These are phyloP conservation scores for Moesziomyces parantarcticus DNA, from an alignment of 1,284 basidiomycete species.

Conservation along the genomic window DNA sequence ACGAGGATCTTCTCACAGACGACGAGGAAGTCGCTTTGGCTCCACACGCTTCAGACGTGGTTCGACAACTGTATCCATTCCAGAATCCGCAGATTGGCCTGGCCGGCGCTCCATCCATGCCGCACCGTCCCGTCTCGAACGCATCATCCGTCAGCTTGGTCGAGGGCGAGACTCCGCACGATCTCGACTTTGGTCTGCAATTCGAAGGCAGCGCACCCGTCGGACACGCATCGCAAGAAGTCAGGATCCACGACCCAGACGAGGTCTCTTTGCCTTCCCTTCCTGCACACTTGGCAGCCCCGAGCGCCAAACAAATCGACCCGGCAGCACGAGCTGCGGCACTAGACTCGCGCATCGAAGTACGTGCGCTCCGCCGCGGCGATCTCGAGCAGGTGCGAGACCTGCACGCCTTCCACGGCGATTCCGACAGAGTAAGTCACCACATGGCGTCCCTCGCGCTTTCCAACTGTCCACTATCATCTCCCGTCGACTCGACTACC, in stretches of 20 bases:
- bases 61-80: slow-evolving; percentile 39
- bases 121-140: slow-evolving; percentile 49
- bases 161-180: slow-evolving; percentile 48
- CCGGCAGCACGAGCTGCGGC: slow-evolving; percentile 54
- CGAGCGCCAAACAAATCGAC: slow-evolving; percentile 33
- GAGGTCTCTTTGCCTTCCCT: slow-evolving; percentile 21
- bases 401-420: slow-evolving; percentile 61
- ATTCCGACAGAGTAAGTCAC: slow-evolving; percentile 59
- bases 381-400: slow-evolving; percentile 64
- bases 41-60: slow-evolving; percentile 19
- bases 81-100: slow-evolving; percentile 11
- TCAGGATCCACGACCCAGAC: slow-evolving; percentile 27
- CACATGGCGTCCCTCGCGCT: slow-evolving; percentile 15
- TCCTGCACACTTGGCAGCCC: slow-evolving; percentile 11
- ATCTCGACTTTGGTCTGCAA: slow-evolving; percentile 39
- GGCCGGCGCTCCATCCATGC: slow-evolving; percentile 11
- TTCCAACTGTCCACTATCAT: slow-evolving; percentile 21
- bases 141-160: slow-evolving; percentile 46
- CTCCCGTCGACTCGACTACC: slow-evolving; percentile 34
- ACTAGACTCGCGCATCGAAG: slow-evolving; percentile 57
- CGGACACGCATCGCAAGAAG: slow-evolving; percentile 10
- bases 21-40: slow-evolving; percentile 26
- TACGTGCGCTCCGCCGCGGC: slow-evolving; percentile 49
- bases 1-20: slow-evolving; percentile 42
- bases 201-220: slow-evolving; percentile 16